Evolutionary conservation across 306 rosid genomes (phyloP).

Genomic region (Carpinus viminea): DNA sequence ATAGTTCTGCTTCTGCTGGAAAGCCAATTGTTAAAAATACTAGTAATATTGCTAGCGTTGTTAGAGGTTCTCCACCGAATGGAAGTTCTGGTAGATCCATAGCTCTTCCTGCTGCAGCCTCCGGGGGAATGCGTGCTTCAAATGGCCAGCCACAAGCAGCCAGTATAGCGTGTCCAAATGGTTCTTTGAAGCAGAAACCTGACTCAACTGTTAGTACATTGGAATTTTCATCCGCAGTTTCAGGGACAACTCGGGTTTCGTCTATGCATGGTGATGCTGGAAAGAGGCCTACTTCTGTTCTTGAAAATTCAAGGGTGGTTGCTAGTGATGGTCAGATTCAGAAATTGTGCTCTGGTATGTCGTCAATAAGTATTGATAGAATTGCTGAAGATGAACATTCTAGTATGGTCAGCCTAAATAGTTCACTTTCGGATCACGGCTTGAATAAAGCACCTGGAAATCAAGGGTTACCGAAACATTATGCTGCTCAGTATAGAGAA

Average conservation of each 20-base stretch:
- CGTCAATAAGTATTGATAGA: conserved; percentile 47
- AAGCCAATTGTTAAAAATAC: conserved; percentile 55
- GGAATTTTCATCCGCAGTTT: conserved; percentile 56
- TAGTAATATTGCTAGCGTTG: conserved; percentile 40
- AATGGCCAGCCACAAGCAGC: conserved; percentile 47
- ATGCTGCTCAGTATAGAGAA: conserved; percentile 43
- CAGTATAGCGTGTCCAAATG: conserved; percentile 48
- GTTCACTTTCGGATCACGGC: conserved; percentile 41
- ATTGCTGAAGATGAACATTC: conserved; percentile 36
- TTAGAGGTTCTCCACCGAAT: conserved; percentile 71
- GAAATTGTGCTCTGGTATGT: conserved; percentile 50
- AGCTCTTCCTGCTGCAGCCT: conserved; percentile 64
- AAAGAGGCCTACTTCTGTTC: conserved; percentile 39
- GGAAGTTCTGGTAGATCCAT: conserved; percentile 58
- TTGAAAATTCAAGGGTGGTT: conserved; percentile 35
- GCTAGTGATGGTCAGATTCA: conserved; percentile 45
- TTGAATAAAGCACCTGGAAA: conserved; percentile 35
- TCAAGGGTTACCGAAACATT: conserved; percentile 42
- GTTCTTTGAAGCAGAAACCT: conserved; percentile 50
- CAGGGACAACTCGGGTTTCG: conserved; percentile 38
- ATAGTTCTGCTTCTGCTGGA: conserved; percentile 50
- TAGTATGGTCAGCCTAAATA: conserved; percentile 36
- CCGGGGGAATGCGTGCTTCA: conserved; percentile 76
- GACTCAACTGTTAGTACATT: conserved; percentile 46
- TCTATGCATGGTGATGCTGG: conserved; percentile 41